Evolutionary conservation across 441 rosid genomes (phyloP), one percentile per base, ranked within the genome.

Genomic region (Capsella rubella): DNA sequence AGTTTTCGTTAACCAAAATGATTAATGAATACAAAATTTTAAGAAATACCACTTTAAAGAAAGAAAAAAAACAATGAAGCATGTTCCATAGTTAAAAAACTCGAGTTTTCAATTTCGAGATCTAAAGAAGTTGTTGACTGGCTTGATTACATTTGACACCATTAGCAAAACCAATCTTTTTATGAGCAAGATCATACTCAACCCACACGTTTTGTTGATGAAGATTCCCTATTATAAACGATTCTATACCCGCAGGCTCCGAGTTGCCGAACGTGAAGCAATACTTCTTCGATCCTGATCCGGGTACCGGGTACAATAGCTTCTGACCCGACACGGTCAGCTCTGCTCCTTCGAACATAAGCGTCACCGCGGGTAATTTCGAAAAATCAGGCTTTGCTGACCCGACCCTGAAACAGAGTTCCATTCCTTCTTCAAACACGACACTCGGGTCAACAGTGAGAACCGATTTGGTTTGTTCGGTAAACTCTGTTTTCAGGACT

Each of bases 161-260:
- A 52, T 83, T 89, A 28, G 86, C 87, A 60, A 93, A 76, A 35
- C 98, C 97, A 37, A 93, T 82, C 79, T 88, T 84, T 3, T 85
- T 80, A 0, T 79, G 82, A 25, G 69, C 89, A 42, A 90, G 69
- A 81, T 93, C 97, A 40, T 82, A 90, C 82, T 93, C 98, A 83
- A 90, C 70, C 97, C 98, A 93, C 55, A 87, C 71, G 75, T 90
- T 84, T 66, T 88, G 93, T 43, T 93, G 98, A 76, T 93, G 97
- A 66, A 84, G 82, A 62, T 93, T 85, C 2, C 97, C 97, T 39
- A 93, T 87, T 78, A 89, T 78, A 57, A 84, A 89, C 45, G 86
- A 81, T 43, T 85, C 92, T 0, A 82, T 39, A 0, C 92, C 93
- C 72, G 86, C 5, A 37, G 84, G 62, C 14, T 89, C 88, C 0